Evolutionary conservation across 306 rosid species (phyloP), one percentile per base, ranked within the genome.

Genomic region (Coriaria nepalensis): DNA sequence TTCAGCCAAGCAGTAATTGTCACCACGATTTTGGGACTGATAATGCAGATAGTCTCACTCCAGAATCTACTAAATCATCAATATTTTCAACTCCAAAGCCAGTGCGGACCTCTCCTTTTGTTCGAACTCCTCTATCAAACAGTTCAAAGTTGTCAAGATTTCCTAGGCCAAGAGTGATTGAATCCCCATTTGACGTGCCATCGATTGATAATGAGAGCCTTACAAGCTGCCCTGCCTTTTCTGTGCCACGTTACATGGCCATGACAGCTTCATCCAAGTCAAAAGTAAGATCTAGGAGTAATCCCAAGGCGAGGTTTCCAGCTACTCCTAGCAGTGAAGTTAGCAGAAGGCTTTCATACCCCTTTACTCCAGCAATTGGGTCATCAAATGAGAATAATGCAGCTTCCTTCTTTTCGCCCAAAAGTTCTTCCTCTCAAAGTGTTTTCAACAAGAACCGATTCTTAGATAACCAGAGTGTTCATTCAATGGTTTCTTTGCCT

Each of bases 201-300:
- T 37, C 73, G 3, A 81, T 61, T 55, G 98, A 92, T 49, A 93
- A 82, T 40, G 96, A 79, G 4, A 92, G 98, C 61, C 93, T 92
- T 56, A 72, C 61, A 51, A 92, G 98, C 63, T 92, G 98, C 70
- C 98, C 98, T 0, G 93, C 96, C 0, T 92, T 92, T 61, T 79
- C 98, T 0, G 96, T 69, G 49, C 98, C 98, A 42, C 81, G 32
- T 61, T 92, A 92, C 78, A 92, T 85, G 98, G 65, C 63, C 55
- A 76, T 94, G 7, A 92, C 98, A 0, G 70, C 57, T 52, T 84
- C 98, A 11, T 86, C 98, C 20, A 70, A 63, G 60, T 94, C 98
- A 47, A 85, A 79, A 67, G 78, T 58, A 2, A 74, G 94, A 36
- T 80, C 76, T 10, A 55, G 29, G 55, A 79, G 97, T 50, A 77